phyloP scores from a whole-genome alignment of 2,329 filamentous ascomycete genomes.

The Hypomyces perniciosus region DNA sequence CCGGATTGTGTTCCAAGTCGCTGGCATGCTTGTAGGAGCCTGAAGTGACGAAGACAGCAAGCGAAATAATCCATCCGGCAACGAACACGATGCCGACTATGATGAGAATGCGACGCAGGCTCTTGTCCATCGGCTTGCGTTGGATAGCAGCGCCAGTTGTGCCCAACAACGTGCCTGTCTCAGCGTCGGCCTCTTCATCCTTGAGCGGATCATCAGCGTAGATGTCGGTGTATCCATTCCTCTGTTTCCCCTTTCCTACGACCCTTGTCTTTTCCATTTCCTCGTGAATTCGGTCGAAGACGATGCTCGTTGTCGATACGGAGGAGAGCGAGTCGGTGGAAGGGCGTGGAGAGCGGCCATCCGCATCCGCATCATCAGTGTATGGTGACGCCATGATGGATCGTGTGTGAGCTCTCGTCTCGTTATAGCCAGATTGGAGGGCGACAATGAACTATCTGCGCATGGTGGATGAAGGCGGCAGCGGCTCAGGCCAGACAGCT shows the following conservation, averaged over 20 bases:
- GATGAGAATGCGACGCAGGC: constrained; percentile 57
- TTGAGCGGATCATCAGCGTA: constrained; percentile 30
- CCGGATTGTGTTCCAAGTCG: constrained; percentile 59
- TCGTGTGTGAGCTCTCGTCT: background rate
- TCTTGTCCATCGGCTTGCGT: constrained; percentile 56
- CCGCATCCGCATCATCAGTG: background rate
- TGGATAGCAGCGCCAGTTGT: constrained; percentile 28
- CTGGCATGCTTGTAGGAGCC: constrained; percentile 62
- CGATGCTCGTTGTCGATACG: constrained; percentile 75
- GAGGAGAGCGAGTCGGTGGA: constrained; percentile 62
- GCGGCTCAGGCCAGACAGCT: background rate
- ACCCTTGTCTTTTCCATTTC: constrained; percentile 30
- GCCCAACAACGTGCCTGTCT: constrained; percentile 48
- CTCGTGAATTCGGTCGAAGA: constrained; percentile 71
- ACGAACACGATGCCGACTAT: constrained; percentile 55
- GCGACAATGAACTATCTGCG: background rate
- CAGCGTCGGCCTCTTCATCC: constrained; percentile 31
- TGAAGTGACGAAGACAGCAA: constrained; percentile 59
- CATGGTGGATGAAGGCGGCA: background rate
- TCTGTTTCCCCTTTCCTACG: constrained; percentile 15
- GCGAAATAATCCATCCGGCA: constrained; percentile 61
- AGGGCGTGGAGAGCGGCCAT: constrained; percentile 15
- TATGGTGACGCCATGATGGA: constrained; percentile 4
- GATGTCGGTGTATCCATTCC: constrained; percentile 29
- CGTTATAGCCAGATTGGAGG: background rate